Percentiles rank a stretch among this genome's conserved stretches.
phyloP scores from a whole-genome alignment of 495 filamentous ascomycete species.

The Daldinia loculata region DNA sequence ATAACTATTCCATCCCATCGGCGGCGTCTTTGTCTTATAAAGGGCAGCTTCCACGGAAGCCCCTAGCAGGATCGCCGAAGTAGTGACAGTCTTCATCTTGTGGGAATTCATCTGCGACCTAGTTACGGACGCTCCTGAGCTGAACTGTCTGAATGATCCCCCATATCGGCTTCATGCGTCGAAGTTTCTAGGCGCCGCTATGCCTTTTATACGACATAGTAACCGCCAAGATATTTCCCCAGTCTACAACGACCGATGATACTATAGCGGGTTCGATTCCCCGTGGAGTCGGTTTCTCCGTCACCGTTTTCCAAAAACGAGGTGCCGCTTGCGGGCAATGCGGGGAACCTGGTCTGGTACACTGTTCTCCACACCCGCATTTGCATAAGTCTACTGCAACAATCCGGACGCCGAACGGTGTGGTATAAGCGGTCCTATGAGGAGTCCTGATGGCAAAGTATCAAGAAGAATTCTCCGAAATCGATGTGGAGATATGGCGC shows the following conservation, averaged over 20 bases:
- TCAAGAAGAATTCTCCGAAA: not conserved
- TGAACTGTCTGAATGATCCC: too few relatives aligned
- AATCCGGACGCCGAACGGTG: not conserved
- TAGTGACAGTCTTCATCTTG: slow-evolving; percentile 25
- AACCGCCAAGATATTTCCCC: slow-evolving; percentile 12
- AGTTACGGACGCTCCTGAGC: not conserved
- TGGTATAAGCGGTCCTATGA: slow-evolving; percentile 37
- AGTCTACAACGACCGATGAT: slow-evolving; percentile 3
- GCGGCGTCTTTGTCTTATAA: slow-evolving; percentile 34
- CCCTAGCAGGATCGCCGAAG: slow-evolving; percentile 17
- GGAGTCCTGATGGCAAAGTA: not conserved
- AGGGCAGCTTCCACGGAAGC: slow-evolving; percentile 28
- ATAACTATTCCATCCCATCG: slow-evolving; percentile 63
- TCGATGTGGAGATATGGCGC: not conserved
- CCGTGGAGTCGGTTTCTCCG: slow-evolving; percentile 13
- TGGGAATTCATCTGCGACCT: not conserved
- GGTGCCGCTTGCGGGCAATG: slow-evolving; percentile 33
- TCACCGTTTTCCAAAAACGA: slow-evolving; percentile 13
- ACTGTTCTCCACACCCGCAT: not conserved
- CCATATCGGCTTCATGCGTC: not conserved
- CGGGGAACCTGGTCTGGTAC: slow-evolving; percentile 27
- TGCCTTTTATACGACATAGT: slow-evolving; percentile 15
- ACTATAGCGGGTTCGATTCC: slow-evolving; percentile 1
- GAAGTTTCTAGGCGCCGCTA: not conserved
- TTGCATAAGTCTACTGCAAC: slow-evolving; percentile 4